Conservation (phyloP, 129 eudicot genomes). For the Dittrichia graveolens region DNA sequence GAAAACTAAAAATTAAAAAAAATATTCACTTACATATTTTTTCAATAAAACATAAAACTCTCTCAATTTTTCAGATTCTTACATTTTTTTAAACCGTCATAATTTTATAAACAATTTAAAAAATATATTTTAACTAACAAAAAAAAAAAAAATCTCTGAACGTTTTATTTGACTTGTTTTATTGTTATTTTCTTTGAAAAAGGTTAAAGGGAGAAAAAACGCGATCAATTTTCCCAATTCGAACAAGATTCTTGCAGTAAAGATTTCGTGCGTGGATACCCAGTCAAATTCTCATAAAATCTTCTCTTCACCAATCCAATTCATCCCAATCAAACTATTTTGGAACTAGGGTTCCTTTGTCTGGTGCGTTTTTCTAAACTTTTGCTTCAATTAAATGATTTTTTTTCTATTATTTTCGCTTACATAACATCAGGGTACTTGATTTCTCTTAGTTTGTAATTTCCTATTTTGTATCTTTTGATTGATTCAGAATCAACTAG, state of each 20-base stretch:
- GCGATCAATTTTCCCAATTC: constrained; percentile 7
- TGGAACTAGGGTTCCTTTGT: constrained; percentile 23
- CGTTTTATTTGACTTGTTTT: no score
- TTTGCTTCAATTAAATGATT: constrained; percentile 1
- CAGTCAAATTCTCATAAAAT: constrained; percentile 15
- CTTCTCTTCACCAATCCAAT: constrained; percentile 17
- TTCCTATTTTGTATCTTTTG: neutral
- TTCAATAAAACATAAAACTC: no score
- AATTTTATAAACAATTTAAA: no score
- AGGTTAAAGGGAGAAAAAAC: neutral
- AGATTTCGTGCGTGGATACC: constrained; percentile 9
- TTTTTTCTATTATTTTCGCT: neutral
- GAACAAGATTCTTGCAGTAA: neutral
- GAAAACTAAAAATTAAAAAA: no score
- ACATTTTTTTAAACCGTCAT: no score
- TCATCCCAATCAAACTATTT: constrained; percentile 12
- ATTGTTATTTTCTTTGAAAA: no score
- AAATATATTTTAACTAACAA: no score
- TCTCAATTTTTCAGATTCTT: no score
- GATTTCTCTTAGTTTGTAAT: neutral
- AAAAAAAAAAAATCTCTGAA: no score
- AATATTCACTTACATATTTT: no score
- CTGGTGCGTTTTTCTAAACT: constrained; percentile 36
- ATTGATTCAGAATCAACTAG: constrained; percentile 4
- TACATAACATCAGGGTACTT: neutral